A percentile compares a stretch with the other conserved stretches of the same genome.
Evolutionary conservation across 2,329 filamentous ascomycete genomes (phyloP).

Genomic region (Eutypella sp.): DNA sequence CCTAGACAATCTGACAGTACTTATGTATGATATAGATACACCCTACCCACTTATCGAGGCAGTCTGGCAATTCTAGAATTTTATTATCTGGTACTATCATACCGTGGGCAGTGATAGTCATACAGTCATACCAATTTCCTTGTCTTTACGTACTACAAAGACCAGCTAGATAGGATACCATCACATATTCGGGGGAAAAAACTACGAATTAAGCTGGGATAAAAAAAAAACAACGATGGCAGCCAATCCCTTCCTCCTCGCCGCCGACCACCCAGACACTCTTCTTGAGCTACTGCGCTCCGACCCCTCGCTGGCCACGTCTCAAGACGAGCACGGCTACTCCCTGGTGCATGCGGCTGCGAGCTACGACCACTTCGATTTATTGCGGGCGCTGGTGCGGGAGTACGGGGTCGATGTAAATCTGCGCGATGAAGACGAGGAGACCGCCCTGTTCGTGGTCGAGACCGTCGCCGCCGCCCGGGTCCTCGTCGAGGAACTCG

Average conservation of each 20-base stretch:
- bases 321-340: conserved; percentile 89
- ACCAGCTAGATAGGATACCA: no score
- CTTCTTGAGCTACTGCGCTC: conserved; percentile 71
- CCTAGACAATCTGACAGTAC: no score
- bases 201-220: no score
- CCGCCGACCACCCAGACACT: conserved; percentile 72
- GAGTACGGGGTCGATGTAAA: conserved; percentile 77
- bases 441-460: conserved; percentile 91
- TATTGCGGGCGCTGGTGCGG: conserved; percentile 69
- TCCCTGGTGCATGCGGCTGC: conserved; percentile 88
- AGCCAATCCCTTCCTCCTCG: conserved; percentile 66
- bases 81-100: no score
- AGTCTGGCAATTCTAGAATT: no score
- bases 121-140: no score
- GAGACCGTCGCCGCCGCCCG: conserved; percentile 76
- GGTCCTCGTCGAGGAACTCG: conserved; percentile 76
- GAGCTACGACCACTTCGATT: conserved; percentile 82
- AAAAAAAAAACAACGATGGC: conserved; percentile 32
- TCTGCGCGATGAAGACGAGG: conserved; percentile 81
- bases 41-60: no score
- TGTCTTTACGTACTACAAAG: no score
- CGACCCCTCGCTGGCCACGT: conserved; percentile 69
- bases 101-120: no score
- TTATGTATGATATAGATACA: no score
- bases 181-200: no score